Conservation (phyloP, 2,329 filamentous ascomycete species). For the Ophiostoma montium region DNA sequence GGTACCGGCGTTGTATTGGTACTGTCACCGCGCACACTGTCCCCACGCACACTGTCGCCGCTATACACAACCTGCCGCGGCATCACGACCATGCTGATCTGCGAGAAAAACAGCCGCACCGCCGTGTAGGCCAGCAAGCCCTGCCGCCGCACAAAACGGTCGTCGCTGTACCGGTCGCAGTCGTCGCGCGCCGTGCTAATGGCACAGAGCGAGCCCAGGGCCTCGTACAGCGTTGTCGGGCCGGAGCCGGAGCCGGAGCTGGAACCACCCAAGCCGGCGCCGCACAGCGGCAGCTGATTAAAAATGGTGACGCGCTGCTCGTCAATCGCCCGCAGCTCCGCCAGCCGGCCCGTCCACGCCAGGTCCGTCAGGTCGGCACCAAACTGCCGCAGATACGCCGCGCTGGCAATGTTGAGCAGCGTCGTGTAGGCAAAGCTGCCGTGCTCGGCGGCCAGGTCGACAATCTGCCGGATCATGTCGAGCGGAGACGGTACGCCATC, state of each 20-base stretch:
- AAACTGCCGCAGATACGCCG: slow-evolving; percentile 2
- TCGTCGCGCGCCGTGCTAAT: not conserved
- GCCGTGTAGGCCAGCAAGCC: slow-evolving; percentile 10
- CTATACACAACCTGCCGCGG: not conserved
- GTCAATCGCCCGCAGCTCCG: not conserved
- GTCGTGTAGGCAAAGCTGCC: slow-evolving; percentile 10
- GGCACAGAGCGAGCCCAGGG: slow-evolving; percentile 8
- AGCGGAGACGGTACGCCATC: not conserved
- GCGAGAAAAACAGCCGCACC: slow-evolving; percentile 11
- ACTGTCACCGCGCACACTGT: not conserved
- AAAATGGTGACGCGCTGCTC: slow-evolving; percentile 5
- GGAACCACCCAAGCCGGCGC: no score
- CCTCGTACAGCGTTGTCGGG: slow-evolving; percentile 6
- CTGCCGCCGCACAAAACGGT: not conserved
- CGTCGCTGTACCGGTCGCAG: not conserved
- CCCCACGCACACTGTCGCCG: no score
- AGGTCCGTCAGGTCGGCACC: slow-evolving; percentile 5
- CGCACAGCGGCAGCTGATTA: not conserved
- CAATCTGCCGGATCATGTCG: slow-evolving; percentile 3
- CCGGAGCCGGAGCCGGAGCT: no score
- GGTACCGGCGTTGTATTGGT: not conserved
- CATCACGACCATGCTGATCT: slow-evolving; percentile 12
- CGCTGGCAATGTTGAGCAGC: slow-evolving; percentile 9
- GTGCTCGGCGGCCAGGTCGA: slow-evolving; percentile 1
- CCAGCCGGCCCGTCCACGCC: slow-evolving; percentile 5